Percentiles rank a stretch among this genome's conserved stretches.
phyloP scores from a whole-genome alignment of 768 basidiomycete species.

The Leucogyrophana mollusca region DNA sequence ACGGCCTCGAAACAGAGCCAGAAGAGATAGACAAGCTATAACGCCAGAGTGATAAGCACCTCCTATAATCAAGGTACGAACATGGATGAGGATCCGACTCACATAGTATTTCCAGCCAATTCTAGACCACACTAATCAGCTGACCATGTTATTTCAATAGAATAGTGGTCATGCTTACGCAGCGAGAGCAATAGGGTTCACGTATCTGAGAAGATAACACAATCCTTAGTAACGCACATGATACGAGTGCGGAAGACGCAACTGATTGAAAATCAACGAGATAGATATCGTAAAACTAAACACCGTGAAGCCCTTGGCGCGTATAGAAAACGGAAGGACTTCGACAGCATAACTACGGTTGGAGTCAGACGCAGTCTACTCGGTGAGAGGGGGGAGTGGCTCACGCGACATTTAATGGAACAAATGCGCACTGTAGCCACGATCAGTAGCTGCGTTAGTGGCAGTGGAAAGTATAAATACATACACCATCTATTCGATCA shows the following conservation, averaged over 20 bases:
- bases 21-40: conserved; percentile 32
- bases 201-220: conserved; percentile 10
- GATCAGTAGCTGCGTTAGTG: not conserved
- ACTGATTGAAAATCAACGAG: conserved; percentile 40
- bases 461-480: too few relatives aligned
- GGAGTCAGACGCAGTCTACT: not conserved
- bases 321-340: conserved; percentile 36
- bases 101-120: conserved; percentile 45
- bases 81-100: conserved; percentile 6
- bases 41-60: not conserved
- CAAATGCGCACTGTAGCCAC: conserved; percentile 26
- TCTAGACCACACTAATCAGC: conserved; percentile 4
- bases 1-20: conserved; percentile 37
- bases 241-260: conserved; percentile 10
- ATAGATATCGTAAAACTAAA: conserved; percentile 35
- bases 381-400: not conserved
- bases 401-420: conserved; percentile 35
- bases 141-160: not conserved
- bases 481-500: conserved; percentile 23
- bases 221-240: conserved; percentile 6
- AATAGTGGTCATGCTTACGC: conserved; percentile 8
- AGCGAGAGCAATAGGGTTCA: conserved; percentile 31
- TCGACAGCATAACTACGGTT: conserved; percentile 32
- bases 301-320: conserved; percentile 35
- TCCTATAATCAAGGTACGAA: not conserved